phyloP scores from a whole-genome alignment of 805 yeast genomes.

The Ogataea wickerhamii region DNA sequence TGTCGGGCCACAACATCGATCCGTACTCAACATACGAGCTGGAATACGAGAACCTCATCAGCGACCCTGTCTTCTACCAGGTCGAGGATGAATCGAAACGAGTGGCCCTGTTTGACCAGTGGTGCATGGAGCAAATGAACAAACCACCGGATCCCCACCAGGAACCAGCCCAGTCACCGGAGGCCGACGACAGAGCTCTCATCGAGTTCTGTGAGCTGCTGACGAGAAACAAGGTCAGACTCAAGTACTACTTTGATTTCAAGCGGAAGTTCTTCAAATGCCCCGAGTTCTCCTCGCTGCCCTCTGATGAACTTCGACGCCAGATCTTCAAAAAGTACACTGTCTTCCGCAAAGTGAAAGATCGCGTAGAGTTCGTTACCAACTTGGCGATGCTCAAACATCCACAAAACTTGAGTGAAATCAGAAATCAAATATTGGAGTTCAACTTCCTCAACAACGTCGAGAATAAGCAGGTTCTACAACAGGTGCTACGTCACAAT shows the following conservation, averaged over 20 bases:
- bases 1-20: slow-evolving; percentile 11
- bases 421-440: too few relatives aligned
- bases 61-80: slow-evolving; percentile 22
- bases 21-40: slow-evolving; percentile 25
- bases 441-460: too few relatives aligned
- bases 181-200: slow-evolving; percentile 1
- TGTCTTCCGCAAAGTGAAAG: slow-evolving; percentile 6
- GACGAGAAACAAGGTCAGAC: slow-evolving; percentile 7
- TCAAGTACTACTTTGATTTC: slow-evolving; percentile 28
- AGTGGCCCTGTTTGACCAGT: slow-evolving; percentile 21
- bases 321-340: slow-evolving; percentile 14
- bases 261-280: slow-evolving; percentile 19
- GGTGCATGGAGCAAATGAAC: slow-evolving; percentile 14
- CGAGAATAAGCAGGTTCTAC: too few relatives aligned
- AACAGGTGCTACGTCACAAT: too few relatives aligned
- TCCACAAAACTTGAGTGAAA: too few relatives aligned
- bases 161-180: slow-evolving; percentile 3
- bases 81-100: slow-evolving; percentile 18
- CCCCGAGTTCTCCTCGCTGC: slow-evolving; percentile 12
- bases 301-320: slow-evolving; percentile 16
- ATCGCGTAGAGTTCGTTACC: slow-evolving; percentile 5
- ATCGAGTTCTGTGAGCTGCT: slow-evolving; percentile 10
- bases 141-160: neutral
- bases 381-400: neutral
- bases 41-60: slow-evolving; percentile 17